phyloP scores from a whole-genome alignment of 192 early-diverging fungal species.

The Gonapodya prolifera region DNA sequence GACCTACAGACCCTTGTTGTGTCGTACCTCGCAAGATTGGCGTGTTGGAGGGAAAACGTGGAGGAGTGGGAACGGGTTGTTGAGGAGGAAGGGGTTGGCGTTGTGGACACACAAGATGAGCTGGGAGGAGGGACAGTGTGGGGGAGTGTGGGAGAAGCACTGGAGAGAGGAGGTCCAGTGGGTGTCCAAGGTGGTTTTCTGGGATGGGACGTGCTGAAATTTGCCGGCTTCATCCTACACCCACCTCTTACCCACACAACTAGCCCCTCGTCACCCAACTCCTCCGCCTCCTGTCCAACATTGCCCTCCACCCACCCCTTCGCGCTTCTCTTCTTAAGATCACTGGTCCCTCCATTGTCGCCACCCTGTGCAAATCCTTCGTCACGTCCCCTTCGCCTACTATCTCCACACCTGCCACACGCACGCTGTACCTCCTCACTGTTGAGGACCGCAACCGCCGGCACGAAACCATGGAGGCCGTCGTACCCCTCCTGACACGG shows the following conservation, averaged over 20 bases:
- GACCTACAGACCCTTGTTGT: slow-evolving; percentile 32
- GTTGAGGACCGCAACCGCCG: neutral
- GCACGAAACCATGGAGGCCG: neutral
- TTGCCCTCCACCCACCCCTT: neutral
- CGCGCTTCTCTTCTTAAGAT: neutral
- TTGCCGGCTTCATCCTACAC: neutral
- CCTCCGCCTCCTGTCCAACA: neutral
- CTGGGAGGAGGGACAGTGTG: neutral
- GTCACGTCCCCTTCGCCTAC: neutral
- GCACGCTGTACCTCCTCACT: neutral
- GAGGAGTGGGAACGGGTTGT: slow-evolving; percentile 31
- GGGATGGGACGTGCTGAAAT: neutral
- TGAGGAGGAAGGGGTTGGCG: neutral
- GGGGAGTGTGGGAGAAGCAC: neutral
- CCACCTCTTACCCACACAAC: neutral
- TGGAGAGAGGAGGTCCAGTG: neutral
- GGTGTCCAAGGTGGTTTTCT: neutral
- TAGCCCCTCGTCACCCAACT: neutral
- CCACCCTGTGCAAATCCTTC: neutral
- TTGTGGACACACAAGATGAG: neutral
- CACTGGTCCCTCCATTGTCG: neutral
- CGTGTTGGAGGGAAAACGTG: slow-evolving; percentile 40
- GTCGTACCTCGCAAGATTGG: slow-evolving; percentile 37
- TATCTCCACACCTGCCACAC: neutral
- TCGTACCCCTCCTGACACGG: neutral